Evolutionary conservation across 352 stramenopile genomes (phyloP), one percentile per base, ranked within the genome.

Genomic region (Phytopythium chamaehyphon): DNA sequence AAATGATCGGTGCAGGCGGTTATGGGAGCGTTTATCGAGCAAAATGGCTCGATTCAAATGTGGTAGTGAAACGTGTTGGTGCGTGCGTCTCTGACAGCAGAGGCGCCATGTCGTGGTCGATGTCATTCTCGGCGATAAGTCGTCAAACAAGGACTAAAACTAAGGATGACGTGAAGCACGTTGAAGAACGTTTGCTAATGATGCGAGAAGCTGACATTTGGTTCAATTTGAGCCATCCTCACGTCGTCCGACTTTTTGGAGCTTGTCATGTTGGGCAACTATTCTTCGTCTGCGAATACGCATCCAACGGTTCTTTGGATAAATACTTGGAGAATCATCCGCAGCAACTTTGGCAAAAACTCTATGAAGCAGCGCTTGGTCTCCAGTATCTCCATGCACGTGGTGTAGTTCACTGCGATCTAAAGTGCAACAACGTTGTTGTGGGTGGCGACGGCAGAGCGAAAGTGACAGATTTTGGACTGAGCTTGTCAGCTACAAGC

Each of bases 341-440:
- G 18, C 26, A 40, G 18, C 49, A 71, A 26, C 55, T 67, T 9
- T 68, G 63, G 63, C 46, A 55, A 14, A 55, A 40, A 19, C 55
- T 71, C 16, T 7, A 57, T 6, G 40, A 72, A 12, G 55, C 55
- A 10, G 62, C 64, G 0, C 54, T 74, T 8, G 68, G 68, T 0
- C 37, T 77, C 1, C 58, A 66, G 23, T 74, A 72, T 24, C 42
- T 77, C 3, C 68, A 77, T n/a, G 42, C 55, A 15, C 54, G 54
- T 18, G 44, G 40, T 0, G 64, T 74, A 18, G 54, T 77, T 26
- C 68, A 77, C 22, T 61, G 60, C 36, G 66, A 77, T 40, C 38
- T 77, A 6, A 77, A 74, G 35, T 47, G 57, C 6, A 66, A 71
- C 44, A 71, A 65, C 18, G 59, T 71, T 26, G 55, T 71, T 51